Base-by-base conservation (phyloP, 306 rosid species). In the Oemleria cerasiformis region DNA sequence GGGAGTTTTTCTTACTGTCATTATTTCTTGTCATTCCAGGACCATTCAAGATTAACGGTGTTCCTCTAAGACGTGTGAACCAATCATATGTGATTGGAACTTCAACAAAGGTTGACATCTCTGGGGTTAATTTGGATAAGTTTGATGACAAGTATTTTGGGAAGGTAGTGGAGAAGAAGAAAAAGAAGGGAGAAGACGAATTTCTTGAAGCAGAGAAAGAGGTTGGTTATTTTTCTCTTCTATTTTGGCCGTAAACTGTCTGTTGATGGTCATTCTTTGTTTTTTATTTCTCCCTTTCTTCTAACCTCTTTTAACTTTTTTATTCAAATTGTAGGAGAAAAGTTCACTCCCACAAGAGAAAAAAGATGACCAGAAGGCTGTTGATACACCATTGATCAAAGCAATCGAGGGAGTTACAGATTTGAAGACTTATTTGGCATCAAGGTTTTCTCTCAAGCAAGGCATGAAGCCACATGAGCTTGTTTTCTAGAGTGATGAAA, bases 381-480 rank as follows among this genome's bases (percentile, higher is more conserved):
- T 88, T 59, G 91, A 86, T 67, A 51, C 89, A 2, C 76, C 77
- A 0, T 76, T 88, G 70, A 8, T 88, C 3, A 83, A 84, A 70
- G 78, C 84, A 58, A 84, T 86, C 0, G 91, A 86, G 68, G 63
- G 71, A 47, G 88, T 86, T 61, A 63, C 89, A 15, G 91, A 88
- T 1, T 79, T 88, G 79, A 88, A 84, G 78, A 58, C 88, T 12
- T 88, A 88, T 64, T 76, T 86, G 54, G 85, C 85, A 66, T 91
- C 89, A 2, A 86, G 95, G 88, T 87, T 87, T 49, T 87, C 92
- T 14, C 83, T 84, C 14, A 82, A 82, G 77, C 75, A 86, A 47
- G 87, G 92, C 81, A 73, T 87, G 85, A 87, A 87, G 71, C 92
- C 92, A 0, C 92, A 87, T 47, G 92, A 87, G 49, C 82, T 87